phyloP scores from a whole-genome alignment of 768 basidiomycete genomes.

The Brasilioporus rufonigricans region DNA sequence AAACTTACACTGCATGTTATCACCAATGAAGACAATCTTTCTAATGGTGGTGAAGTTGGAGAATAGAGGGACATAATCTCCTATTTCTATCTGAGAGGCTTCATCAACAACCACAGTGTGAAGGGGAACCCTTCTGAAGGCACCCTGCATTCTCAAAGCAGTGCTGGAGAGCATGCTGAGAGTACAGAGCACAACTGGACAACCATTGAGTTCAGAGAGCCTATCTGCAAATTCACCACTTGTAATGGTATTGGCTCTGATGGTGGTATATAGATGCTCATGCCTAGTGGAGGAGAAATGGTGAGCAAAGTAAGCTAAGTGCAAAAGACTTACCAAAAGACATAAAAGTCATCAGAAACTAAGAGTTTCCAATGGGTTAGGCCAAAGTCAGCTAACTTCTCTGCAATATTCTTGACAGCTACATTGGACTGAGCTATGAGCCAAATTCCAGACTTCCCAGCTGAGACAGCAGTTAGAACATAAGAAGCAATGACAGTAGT shows the following conservation, averaged over 20 bases:
- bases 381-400: constrained; percentile 59
- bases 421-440: constrained; percentile 84
- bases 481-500: constrained; percentile 69
- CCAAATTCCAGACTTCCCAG: constrained; percentile 58
- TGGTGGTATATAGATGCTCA: constrained; percentile 65
- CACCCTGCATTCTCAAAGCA: constrained; percentile 12
- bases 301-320: not conserved
- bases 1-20: constrained; percentile 60
- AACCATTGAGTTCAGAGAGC: constrained; percentile 35
- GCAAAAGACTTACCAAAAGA: constrained; percentile 51
- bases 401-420: constrained; percentile 87
- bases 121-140: constrained; percentile 35
- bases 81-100: constrained; percentile 63
- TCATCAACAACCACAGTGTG: constrained; percentile 60
- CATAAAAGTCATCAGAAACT: constrained; percentile 68
- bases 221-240: constrained; percentile 38
- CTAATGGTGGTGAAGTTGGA: constrained; percentile 36
- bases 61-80: constrained; percentile 46
- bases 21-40: constrained; percentile 63
- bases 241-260: constrained; percentile 50
- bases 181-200: constrained; percentile 70
- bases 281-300: constrained; percentile 51
- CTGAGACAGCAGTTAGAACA: constrained; percentile 46
- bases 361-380: constrained; percentile 62
- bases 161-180: constrained; percentile 67